phyloP scores from a whole-genome alignment of 1,284 basidiomycete genomes.

The Schizophyllum amplum region DNA sequence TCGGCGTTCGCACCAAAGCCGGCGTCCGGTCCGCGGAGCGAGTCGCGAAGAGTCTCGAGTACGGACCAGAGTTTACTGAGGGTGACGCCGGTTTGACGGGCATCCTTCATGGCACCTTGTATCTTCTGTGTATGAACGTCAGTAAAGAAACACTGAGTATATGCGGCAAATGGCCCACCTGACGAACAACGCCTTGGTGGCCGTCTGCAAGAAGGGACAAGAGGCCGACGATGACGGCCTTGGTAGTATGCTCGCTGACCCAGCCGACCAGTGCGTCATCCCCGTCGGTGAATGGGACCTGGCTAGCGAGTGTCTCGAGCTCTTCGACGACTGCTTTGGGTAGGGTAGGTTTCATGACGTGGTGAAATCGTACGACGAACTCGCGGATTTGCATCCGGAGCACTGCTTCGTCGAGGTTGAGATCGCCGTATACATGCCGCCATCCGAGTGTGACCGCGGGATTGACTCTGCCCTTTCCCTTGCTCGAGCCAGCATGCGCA shows the following conservation, averaged over 20 bases:
- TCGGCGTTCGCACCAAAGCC: constrained; percentile 9
- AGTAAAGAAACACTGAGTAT: background rate
- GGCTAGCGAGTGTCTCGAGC: constrained; percentile 48
- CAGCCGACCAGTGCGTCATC: constrained; percentile 38
- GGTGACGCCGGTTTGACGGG: constrained; percentile 43
- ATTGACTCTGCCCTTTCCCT: constrained; percentile 29
- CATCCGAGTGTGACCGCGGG: too few species aligned
- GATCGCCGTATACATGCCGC: constrained; percentile 36
- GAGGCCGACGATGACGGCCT: constrained; percentile 49
- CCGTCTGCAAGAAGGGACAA: constrained; percentile 43
- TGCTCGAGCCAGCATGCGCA: constrained; percentile 13
- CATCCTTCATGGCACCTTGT: constrained; percentile 37
- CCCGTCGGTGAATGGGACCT: constrained; percentile 22
- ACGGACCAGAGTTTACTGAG: constrained; percentile 54
- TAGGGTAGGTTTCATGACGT: constrained; percentile 37
- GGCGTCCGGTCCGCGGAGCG: constrained; percentile 16
- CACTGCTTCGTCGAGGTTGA: constrained; percentile 41
- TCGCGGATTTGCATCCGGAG: constrained; percentile 65
- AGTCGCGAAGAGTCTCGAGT: constrained; percentile 39
- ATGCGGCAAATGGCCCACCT: constrained; percentile 10
- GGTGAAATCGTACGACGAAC: constrained; percentile 57
- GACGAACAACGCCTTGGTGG: constrained; percentile 27
- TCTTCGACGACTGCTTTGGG: constrained; percentile 52
- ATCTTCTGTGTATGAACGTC: constrained; percentile 30
- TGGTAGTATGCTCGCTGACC: constrained; percentile 58